These are phyloP conservation scores for Beauveria australis DNA, from an alignment of 2,329 filamentous ascomycete species.

Conservation along the genomic window DNA sequence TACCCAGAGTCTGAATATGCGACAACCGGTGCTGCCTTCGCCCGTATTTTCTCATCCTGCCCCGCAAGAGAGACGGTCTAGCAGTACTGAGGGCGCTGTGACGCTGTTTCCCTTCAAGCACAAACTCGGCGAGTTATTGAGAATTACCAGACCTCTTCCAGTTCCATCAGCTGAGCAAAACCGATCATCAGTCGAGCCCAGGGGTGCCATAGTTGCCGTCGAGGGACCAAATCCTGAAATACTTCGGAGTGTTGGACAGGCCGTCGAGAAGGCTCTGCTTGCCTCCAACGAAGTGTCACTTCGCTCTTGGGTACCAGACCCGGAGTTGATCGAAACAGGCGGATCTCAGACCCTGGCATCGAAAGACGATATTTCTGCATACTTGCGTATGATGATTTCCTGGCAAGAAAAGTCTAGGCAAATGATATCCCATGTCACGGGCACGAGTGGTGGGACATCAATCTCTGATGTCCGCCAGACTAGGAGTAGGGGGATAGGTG, in stretches of 20 bases:
- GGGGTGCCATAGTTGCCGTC: slow-evolving; percentile 76
- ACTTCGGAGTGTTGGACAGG: slow-evolving; percentile 49
- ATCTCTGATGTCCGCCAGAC: background rate
- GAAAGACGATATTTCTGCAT: slow-evolving; percentile 44
- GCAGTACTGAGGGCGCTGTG: slow-evolving; percentile 58
- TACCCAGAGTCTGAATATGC: slow-evolving; percentile 18
- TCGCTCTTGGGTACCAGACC: slow-evolving; percentile 35
- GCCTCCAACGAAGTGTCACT: slow-evolving; percentile 33
- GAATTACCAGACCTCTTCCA: slow-evolving; percentile 63
- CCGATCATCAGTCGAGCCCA: slow-evolving; percentile 30
- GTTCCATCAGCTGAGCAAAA: slow-evolving; percentile 23
- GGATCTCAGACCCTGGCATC: slow-evolving; percentile 14
- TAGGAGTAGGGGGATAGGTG: slow-evolving; percentile 10
- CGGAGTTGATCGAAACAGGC: slow-evolving; percentile 13
- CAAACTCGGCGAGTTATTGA: slow-evolving; percentile 69
- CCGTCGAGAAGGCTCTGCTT: slow-evolving; percentile 56
- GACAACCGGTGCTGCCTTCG: slow-evolving; percentile 20
- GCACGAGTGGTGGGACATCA: slow-evolving; percentile 6
- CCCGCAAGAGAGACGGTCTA: slow-evolving; percentile 26
- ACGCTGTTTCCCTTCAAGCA: slow-evolving; percentile 66
- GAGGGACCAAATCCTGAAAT: slow-evolving; percentile 60
- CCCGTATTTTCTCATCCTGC: slow-evolving; percentile 19
- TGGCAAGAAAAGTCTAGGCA: slow-evolving; percentile 73
- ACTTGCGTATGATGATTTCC: slow-evolving; percentile 56
- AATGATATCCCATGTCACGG: slow-evolving; percentile 48